Percentiles rank a stretch among this genome's conserved stretches.
Conservation (phyloP, 345 rosid genomes). For the Hevea brasiliensis region DNA sequence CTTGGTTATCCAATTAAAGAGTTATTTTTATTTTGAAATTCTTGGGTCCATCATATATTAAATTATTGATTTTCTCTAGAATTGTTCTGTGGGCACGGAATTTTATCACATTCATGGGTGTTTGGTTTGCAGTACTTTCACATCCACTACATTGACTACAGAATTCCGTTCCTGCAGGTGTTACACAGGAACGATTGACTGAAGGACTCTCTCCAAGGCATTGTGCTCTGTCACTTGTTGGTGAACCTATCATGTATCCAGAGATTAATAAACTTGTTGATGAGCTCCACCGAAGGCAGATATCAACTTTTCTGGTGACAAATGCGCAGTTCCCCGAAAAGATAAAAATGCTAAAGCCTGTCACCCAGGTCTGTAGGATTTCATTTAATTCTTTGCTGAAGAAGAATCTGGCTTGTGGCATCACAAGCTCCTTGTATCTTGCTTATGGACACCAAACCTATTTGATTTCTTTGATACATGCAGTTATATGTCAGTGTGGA, state of each 20-base stretch:
- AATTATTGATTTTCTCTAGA: not conserved
- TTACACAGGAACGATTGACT: slow-evolving; percentile 65
- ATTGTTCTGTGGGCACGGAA: not conserved
- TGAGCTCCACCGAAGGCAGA: slow-evolving; percentile 79
- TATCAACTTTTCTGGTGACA: slow-evolving; percentile 91
- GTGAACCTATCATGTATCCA: slow-evolving; percentile 98
- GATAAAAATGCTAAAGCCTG: slow-evolving; percentile 70
- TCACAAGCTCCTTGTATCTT: not conserved
- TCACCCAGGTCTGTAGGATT: slow-evolving; percentile 71
- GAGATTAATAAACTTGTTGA: slow-evolving; percentile 86
- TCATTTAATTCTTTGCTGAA: not conserved
- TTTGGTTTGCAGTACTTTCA: not conserved
- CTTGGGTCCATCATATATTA: not conserved
- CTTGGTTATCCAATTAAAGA: too few relatives aligned
- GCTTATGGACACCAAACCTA: slow-evolving; percentile 1
- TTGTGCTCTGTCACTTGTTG: slow-evolving; percentile 96
- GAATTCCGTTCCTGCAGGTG: slow-evolving; percentile 50
- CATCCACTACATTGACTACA: slow-evolving; percentile 12
- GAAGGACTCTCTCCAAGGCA: slow-evolving; percentile 94
- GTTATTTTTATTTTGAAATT: not conserved
- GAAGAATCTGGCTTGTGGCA: not conserved
- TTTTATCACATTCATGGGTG: not conserved
- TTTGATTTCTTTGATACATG: slow-evolving; percentile 28
- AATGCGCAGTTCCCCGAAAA: slow-evolving; percentile 98
- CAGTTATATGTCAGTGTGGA: slow-evolving; percentile 98